Base-by-base conservation (phyloP, 345 rosid genomes). In the Mangifera indica region DNA sequence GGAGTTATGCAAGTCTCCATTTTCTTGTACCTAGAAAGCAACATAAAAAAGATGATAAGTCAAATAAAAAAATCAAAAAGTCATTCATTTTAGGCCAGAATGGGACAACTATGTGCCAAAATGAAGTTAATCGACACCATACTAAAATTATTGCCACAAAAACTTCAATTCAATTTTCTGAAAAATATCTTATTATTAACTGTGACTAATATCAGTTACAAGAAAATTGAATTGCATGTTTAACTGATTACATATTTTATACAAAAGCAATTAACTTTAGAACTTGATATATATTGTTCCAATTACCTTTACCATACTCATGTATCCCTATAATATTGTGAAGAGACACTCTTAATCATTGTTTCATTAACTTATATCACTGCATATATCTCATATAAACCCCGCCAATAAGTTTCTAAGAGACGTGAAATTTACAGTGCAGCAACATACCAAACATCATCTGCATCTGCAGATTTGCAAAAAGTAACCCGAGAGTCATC, bases 1-100 rank as follows among this genome's bases (percentile, higher is more conserved):
- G 97, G 91, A 44, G 98, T 89, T 60, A 92, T 52, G 64, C 99
- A 95, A 18, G 76, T 85, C 76, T 89, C 97, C 98, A 95, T 92
- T 81, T 91, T 85, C 91, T 92, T 89, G 87, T 93, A 91, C 98
- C 98, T 94, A 54, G 60, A 9, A 73, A 76, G 59, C 76, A 70
- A 34, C 73, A 46, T 20, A 71, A 40, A 75, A 58, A 66, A 46
- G 63, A 66, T 49, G 62, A 73, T 56, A 53, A 53, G 49, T 56
- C 20, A 48, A 15, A 73, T n/a, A 17, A 21, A 58, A 37, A 1
- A 45, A 55, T 5, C 22, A 59, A 58, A 63, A 37, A 40, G 2
- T 34, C 48, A 61, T n/a, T 20, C 17, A 17, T 44, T 17, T 9
- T 34, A 32, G 14, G 24, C 65, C 1, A 37, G 42, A 37, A 18